These are phyloP conservation scores for Globisporangium spinosum DNA, from an alignment of 352 stramenopile species.

Conservation along the genomic window DNA sequence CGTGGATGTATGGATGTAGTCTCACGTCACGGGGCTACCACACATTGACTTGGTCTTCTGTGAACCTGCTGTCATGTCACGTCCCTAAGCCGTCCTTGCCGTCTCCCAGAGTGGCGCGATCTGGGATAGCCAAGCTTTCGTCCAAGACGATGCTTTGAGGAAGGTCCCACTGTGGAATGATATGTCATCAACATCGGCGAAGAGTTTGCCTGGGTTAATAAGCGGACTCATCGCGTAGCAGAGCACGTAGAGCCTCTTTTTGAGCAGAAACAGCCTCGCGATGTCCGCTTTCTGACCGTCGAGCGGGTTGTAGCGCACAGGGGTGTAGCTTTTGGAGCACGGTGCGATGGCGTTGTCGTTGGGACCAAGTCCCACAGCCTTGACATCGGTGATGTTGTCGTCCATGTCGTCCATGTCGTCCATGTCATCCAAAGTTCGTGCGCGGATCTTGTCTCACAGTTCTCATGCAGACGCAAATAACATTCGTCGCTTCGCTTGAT, in stretches of 20 bases:
- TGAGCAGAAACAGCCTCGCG: not conserved
- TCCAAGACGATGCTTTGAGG: not conserved
- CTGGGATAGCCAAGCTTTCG: not conserved
- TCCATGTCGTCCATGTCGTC: too few relatives aligned
- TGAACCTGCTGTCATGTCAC: not conserved
- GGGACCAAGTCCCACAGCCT: too few relatives aligned
- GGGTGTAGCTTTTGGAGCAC: too few relatives aligned
- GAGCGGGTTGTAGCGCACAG: not conserved
- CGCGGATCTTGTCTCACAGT: too few relatives aligned
- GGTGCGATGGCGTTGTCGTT: too few relatives aligned
- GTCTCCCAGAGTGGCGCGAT: not conserved
- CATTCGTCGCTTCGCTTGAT: not conserved
- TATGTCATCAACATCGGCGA: not conserved
- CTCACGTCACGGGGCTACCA: not conserved
- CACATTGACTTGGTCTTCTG: not conserved
- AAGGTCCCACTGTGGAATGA: not conserved
- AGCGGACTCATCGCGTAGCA: not conserved
- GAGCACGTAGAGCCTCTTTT: not conserved
- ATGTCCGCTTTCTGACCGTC: not conserved
- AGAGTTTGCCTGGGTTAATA: not conserved
- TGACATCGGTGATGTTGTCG: too few relatives aligned
- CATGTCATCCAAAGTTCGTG: too few relatives aligned
- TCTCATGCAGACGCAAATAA: not conserved
- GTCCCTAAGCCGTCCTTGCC: not conserved
- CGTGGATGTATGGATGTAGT: not conserved